Base-by-base conservation (phyloP, 78 protist species). In the Chrysochromulina parva region DNA sequence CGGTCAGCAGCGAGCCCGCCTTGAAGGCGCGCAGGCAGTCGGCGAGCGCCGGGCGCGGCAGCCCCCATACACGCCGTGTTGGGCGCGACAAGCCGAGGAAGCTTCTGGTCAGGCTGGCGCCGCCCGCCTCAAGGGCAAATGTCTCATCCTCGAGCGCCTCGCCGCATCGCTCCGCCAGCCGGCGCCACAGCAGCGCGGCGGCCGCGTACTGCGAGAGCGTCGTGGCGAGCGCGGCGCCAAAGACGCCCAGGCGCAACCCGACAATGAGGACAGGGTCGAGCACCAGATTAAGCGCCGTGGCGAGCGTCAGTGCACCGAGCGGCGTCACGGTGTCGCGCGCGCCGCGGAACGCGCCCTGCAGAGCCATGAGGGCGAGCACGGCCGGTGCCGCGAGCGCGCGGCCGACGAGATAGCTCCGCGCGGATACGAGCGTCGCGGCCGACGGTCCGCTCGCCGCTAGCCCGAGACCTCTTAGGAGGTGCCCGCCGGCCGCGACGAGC, bases 291-390 rank as follows among this genome's bases (percentile, higher is more conserved):
- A 17, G 11, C 10, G 6, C n/a, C 47, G 62, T 78, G 19, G 50
- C n/a, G 55, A 14, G 19, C 19, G 11, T 0, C 9, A 78, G 60
- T 3, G 62, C 58, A 22, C 2, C 16, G 13, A 78, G 86, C 57
- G 86, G 86, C 24, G 86, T 78, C n/a, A 6, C 11, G 47, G 86
- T 78, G 86, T 78, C 86, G 48, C 86, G 57, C 62, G 59, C 58
- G 22, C 86, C 86, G 24, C 86, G 86, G 62, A 52, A 53, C 13
- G 59, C 86, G 60, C 86, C 86, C 1, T 1, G 47, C 22, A 69
- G 52, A 16, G 52, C 78, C 78, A 69, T 38, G 26, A 5, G 1
- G 11, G 17, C 60, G 9, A 78, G 86, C 60, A 24, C 4, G 48
- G 22, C 59, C 17, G 86, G 86, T 2, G 62, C 62, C 10, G 48